Evolutionary conservation across 2,329 filamentous ascomycete species (phyloP), one percentile per base, ranked within the genome.

Genomic region (Cercospora canescens): DNA sequence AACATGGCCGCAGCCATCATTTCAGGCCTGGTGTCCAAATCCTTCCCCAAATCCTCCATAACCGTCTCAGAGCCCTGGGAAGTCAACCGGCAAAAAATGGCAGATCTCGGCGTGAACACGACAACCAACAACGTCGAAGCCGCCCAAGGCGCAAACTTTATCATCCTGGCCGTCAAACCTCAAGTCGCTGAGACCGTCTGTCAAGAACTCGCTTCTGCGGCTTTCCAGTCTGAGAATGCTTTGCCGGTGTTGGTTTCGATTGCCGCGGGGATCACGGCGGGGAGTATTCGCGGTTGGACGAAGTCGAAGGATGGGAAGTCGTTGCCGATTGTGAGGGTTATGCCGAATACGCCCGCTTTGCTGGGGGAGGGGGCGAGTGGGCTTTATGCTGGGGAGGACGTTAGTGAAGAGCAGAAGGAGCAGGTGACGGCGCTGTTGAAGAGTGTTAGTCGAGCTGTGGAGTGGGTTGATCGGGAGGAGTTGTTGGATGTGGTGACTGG

Each of bases 1-100:
- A 74, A 74, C 62, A 74, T 74, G 72, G 72, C 68, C 55, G 68
- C 69, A 21, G 72, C 72, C 64, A 74, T 74, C 62, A 73, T 74
- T 41, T 70, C 68, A 32, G 72, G 72, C 41, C 68, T 74, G 2
- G 61, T 72, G 35, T 65, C 68, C 24, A 71, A 70, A 50, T 62
- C 63, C 50, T 69, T 73, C 48, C 54, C 63, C 32, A 73, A 71
- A 45, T 56, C 60, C n/a, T 68, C 71, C 57, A 70, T 74, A 65
- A 72, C 69, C 41, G 71, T 73, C 60, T 71, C 72, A 6, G 72
- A 74, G 62, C 72, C 72, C 48, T 73, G 71, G 72, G 69, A 73
- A 37, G 71, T 73, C 64, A 73, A 73, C 65, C 62, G 72, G 32
- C 65, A 72, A 57, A 74, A 74, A 59, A 71, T 74, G 67, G 67